Evolutionary conservation across 345 rosid genomes (phyloP), one percentile per base, ranked within the genome.

Genomic region (Clarkia xantiana): DNA sequence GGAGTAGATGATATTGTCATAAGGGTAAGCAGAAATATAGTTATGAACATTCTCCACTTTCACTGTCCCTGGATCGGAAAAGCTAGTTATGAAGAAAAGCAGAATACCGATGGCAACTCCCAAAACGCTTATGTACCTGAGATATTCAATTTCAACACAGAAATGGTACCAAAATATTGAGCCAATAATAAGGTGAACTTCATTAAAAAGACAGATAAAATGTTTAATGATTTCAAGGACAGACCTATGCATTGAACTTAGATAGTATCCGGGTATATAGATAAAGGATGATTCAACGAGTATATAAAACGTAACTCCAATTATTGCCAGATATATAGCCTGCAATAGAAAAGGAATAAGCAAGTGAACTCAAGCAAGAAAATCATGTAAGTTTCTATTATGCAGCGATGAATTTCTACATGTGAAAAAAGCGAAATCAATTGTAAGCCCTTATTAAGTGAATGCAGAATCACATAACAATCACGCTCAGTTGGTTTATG

Each of bases 31-130:
- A 54, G 78, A 61, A 39, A 80, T 45, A 64, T 80, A 86, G 47
- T 63, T 71, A 11, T 68, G 73, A 57, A 82, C 95, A 64, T 85
- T 89, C 11, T 72, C 76, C 40, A 72, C 65, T 11, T 66, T 79
- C 54, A 89, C 82, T 12, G 79, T 80, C 55, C 97, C 95, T 17
- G 95, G 95, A 74, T 89, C 95, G 55, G 87, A 72, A 76, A 80
- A 86, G 84, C 97, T 77, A 18, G 94, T 74, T 54, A 80, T 72
- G 49, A 89, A 22, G 61, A 89, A 85, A 52, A 89, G 76, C 34
- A 82, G 36, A 55, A 89, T 56, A 63, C 97, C 97, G 9, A 85
- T 51, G 54, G 62, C 75, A 64, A 82, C 83, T 14, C 77, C 95
- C 72, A 75, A 18, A 48, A 76, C 53, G 81, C 97, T 82, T 40